Conservation (phyloP, 768 basidiomycete species). For the Rhodosporidiobolus sp. region DNA sequence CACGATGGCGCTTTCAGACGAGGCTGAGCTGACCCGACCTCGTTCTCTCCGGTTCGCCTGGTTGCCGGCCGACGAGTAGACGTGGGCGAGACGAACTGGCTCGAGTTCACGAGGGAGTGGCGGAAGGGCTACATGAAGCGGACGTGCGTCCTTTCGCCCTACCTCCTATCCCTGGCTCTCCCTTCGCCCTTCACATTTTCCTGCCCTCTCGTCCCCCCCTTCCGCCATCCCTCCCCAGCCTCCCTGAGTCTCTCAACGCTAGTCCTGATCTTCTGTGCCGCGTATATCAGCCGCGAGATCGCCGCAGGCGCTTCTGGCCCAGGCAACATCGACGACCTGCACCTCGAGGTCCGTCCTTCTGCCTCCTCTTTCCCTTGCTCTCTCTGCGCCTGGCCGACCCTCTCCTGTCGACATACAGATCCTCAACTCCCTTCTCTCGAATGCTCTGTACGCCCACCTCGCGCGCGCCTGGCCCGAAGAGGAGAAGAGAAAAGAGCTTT, state of each 20-base stretch:
- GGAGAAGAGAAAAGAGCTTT: conserved; percentile 8
- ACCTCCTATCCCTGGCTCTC: background rate
- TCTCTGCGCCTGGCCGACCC: too few species aligned
- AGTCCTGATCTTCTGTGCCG: background rate
- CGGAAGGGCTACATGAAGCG: conserved; percentile 27
- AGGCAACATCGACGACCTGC: conserved; percentile 28
- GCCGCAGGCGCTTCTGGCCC: conserved; percentile 20
- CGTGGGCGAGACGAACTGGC: conserved; percentile 7
- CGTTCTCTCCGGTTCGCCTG: background rate
- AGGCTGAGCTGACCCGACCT: background rate
- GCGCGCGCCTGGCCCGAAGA: background rate
- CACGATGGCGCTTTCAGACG: too few species aligned
- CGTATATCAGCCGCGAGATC: conserved; percentile 24
- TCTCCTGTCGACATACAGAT: background rate
- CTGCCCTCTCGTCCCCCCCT: background rate
- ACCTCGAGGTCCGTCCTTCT: conserved; percentile 17
- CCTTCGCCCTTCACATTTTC: background rate
- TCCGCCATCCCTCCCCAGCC: too few species aligned
- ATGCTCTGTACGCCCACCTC: background rate
- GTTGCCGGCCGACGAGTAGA: background rate
- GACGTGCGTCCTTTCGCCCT: conserved; percentile 28
- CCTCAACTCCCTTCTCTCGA: conserved; percentile 12
- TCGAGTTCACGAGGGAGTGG: conserved; percentile 14
- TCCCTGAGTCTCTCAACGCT: too few species aligned
- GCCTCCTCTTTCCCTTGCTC: background rate